Evolutionary conservation across 202 grass and related monocot genomes (phyloP).

Genomic region (Dendrocalamus latiflorus): DNA sequence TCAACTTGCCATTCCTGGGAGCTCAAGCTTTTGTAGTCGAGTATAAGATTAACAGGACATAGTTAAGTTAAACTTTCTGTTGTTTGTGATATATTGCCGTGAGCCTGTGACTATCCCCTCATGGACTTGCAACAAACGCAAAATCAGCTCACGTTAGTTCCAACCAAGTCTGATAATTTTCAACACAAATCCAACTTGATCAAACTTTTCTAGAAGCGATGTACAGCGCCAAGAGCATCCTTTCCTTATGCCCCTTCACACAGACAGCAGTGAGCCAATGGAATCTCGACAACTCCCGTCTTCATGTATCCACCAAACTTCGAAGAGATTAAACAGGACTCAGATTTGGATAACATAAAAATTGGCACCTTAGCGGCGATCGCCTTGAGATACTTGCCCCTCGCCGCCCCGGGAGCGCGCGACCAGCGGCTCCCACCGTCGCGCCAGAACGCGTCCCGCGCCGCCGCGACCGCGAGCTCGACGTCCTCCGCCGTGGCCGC

Average conservation of each 20-base stretch:
- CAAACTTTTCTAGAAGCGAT: background rate
- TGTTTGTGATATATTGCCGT: background rate
- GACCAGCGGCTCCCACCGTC: conserved; percentile 47
- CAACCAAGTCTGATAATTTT: background rate
- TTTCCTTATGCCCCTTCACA: background rate
- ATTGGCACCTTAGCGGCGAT: conserved; percentile 56
- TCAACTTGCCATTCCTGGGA: background rate
- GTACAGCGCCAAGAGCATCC: background rate
- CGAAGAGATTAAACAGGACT: background rate
- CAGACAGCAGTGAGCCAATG: background rate
- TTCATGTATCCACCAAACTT: background rate
- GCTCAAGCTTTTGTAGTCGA: background rate
- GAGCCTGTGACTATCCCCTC: background rate
- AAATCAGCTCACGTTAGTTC: background rate
- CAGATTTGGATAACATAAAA: background rate
- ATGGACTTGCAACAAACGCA: background rate
- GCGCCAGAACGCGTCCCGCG: conserved; percentile 34
- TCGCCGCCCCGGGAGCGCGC: conserved; percentile 34
- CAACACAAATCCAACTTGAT: background rate
- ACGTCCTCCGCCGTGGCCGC: conserved; percentile 67
- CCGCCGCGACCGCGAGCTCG: conserved; percentile 62
- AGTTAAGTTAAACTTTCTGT: background rate
- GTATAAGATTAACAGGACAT: background rate
- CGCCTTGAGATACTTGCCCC: conserved; percentile 53
- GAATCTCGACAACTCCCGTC: background rate